Evolutionary conservation across 108 stramenopile genomes (phyloP), one percentile per base, ranked within the genome.

Genomic region (Nitzschia inconspicua): DNA sequence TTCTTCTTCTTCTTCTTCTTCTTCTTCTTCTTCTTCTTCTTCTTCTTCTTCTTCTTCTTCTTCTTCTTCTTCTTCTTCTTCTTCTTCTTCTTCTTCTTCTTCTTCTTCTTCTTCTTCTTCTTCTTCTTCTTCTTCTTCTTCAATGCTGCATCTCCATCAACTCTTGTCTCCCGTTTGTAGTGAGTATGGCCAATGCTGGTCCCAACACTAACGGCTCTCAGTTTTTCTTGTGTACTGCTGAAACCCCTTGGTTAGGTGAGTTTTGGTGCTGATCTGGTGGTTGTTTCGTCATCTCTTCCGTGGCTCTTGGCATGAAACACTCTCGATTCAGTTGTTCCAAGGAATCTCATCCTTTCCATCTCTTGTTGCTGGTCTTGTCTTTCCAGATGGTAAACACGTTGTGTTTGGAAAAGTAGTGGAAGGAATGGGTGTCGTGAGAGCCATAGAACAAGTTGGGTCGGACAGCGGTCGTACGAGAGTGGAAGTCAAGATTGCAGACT

Each of bases 151-250:
- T n/a, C n/a, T n/a, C n/a, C n/a, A n/a, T n/a, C n/a, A n/a, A n/a
- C n/a, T 18, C 24, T 57, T 41, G 40, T 57, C 39, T 41, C 20
- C 9, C 20, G 13, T 41, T 54, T 28, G 40, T 22, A 14, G 66
- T 96, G 10, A 81, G 78, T 47, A 97, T 96, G 96, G 97, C 97
- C 10, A 96, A 96, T 72, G 80, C 89, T 9, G 98, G 98, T 16
- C 82, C 85, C 31, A 86, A 95, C 68, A 98, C 98, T 4, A 98
- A 99, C 71, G 97, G 86, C 39, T 55, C 51, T 20, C 97, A 98
- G 66, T 98, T 79, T 81, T 98, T 99, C 64, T 66, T 99, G 46
- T 95, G 93, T 64, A 97, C 96, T 8, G 94, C 89, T 20, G 80
- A 76, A 57, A 95, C 96, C 7, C 63, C 89, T 10, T 98, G 98